Evolutionary conservation across 306 rosid species (phyloP).

Genomic region (Phaseolus lunatus): DNA sequence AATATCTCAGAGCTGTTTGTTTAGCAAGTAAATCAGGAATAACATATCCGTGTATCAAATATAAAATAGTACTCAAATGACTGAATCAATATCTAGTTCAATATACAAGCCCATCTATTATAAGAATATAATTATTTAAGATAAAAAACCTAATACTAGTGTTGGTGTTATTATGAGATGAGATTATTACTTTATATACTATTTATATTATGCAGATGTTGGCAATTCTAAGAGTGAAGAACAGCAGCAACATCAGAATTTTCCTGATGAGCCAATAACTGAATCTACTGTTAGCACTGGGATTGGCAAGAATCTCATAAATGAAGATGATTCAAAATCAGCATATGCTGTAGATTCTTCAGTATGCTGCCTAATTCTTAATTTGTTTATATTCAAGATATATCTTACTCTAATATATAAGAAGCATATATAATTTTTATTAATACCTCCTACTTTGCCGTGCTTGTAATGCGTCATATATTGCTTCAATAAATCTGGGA

Average conservation of each 20-base stretch:
- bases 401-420: constrained; percentile 1
- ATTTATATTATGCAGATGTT: constrained; percentile 65
- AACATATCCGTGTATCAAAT: constrained; percentile 9
- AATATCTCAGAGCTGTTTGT: neutral
- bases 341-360: constrained; percentile 67
- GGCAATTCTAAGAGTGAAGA: constrained; percentile 73
- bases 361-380: constrained; percentile 56
- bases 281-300: constrained; percentile 70
- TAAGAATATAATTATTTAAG: constrained; percentile 24
- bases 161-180: constrained; percentile 32
- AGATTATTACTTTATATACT: constrained; percentile 21
- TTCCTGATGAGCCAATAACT: constrained; percentile 66
- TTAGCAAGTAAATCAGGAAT: constrained; percentile 15
- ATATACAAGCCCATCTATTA: neutral
- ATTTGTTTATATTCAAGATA: constrained; percentile 6
- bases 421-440: constrained; percentile 1
- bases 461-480: neutral
- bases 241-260: constrained; percentile 72
- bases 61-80: constrained; percentile 18
- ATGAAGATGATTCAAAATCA: constrained; percentile 85
- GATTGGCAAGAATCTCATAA: constrained; percentile 73
- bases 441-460: neutral
- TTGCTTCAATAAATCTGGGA: neutral
- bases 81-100: constrained; percentile 28
- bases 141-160: neutral